A percentile compares a stretch with the other conserved stretches of the same genome.
phyloP scores from a whole-genome alignment of 2,329 filamentous ascomycete species.

The Phialophora verrucosa region DNA sequence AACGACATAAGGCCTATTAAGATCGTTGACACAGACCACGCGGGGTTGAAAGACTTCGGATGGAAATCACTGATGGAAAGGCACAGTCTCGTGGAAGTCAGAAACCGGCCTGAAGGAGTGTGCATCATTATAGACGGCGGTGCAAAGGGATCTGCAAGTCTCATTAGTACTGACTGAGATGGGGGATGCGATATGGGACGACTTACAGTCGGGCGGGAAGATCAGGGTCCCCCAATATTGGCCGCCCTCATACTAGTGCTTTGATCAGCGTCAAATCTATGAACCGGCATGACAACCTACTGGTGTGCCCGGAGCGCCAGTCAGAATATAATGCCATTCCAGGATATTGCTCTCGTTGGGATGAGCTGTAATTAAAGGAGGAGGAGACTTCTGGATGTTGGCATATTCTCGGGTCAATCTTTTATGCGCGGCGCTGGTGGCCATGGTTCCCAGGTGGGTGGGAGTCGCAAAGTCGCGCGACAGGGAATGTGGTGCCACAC shows the following conservation, averaged over 20 bases:
- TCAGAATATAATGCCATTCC: conserved; percentile 65
- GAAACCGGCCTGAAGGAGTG: conserved; percentile 93
- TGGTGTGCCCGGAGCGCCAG: conserved; percentile 89
- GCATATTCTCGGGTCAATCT: conserved; percentile 70
- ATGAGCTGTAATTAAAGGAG: conserved; percentile 86
- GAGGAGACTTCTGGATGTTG: conserved; percentile 73
- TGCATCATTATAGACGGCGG: conserved; percentile 95
- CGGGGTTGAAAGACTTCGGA: conserved; percentile 96
- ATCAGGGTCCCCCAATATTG: conserved; percentile 94
- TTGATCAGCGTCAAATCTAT: not conserved
- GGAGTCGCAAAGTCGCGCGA: not conserved
- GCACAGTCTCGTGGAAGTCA: conserved; percentile 87
- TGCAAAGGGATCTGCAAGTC: conserved; percentile 73
- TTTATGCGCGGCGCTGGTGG: conserved; percentile 74
- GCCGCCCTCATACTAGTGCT: conserved; percentile 65
- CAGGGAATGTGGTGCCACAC: not conserved
- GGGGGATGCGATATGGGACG: not conserved
- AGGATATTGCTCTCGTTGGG: conserved; percentile 90
- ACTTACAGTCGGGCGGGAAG: conserved; percentile 81
- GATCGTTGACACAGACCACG: conserved; percentile 97
- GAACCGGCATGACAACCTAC: not conserved
- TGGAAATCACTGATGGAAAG: conserved; percentile 98
- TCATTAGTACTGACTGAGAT: not conserved
- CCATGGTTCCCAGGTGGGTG: conserved; percentile 58
- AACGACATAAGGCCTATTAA: conserved; percentile 92